Evolutionary conservation across 2,329 filamentous ascomycete species (phyloP), one percentile per base, ranked within the genome.

Genomic region (Sporothrix pallida): DNA sequence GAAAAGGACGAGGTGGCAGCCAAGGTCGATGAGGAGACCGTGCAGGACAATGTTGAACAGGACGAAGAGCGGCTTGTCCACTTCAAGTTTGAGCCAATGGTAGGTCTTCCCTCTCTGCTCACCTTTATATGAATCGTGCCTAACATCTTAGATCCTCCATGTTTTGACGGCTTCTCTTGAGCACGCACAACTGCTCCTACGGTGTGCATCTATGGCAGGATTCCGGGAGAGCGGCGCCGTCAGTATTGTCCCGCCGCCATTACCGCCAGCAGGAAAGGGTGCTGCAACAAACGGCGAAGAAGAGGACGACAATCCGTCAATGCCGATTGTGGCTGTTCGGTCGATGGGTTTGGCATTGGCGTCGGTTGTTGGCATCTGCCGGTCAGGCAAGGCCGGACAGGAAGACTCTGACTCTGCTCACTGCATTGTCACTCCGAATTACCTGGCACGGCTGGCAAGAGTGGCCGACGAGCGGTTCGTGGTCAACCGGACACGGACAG

Each of bases 21-120:
- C 8, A 17, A 0, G 2, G 26, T n/a, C 3, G 60, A 20, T 15
- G 20, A 54, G 44, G 17, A n/a, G 54, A 70, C 56, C 23, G 77
- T 76, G 42, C 76, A 76, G 63, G 75, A 72, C 44, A 73, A 72
- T 13, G 70, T 71, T 2, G 76, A 72, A 5, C 46, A 67, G 10
- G 46, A 62, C 17, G 58, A 62, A 37, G 68, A 75, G 78, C 77
- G 70, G 79, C 82, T 88, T 81, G 86, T 97, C 70, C 93, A 95
- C 81, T 93, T 97, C 83, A 96, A 97, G 82, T 98, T 97, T 79
- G 95, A 98, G 81, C 94, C 95, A 4, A 94, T 98, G 94, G 95
- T 97, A 87, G 80, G 80, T 15, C 0, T 15, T 17, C 2, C 10
- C 15, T n/a, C 26, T 13, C 23, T 58, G 5, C 13, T 15, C 17